A percentile compares a stretch with the other conserved stretches of the same genome.
Evolutionary conservation across 1,284 basidiomycete genomes (phyloP).

Genomic region (Cystobasidiaceae sp.): DNA sequence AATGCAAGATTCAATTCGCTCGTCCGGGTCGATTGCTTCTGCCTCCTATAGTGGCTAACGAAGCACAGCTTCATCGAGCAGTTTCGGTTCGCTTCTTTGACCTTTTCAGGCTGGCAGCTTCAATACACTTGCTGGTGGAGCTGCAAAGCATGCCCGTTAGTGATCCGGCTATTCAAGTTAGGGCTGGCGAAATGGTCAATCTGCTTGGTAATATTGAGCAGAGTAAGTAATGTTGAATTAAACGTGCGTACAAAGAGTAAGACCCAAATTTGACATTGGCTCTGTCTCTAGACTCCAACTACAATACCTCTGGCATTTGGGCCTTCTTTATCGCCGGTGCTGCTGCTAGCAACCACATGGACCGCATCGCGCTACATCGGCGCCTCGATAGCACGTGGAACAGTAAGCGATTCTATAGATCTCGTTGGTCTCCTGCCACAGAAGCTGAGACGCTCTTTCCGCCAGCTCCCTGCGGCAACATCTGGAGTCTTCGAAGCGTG

Average conservation of each 20-base stretch:
- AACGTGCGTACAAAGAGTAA: not conserved
- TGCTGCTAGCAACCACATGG: conserved; percentile 20
- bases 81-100: conserved; percentile 30
- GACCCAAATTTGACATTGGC: not conserved
- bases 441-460: not conserved
- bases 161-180: conserved; percentile 21
- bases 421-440: not conserved
- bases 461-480: conserved; percentile 22
- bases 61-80: conserved; percentile 19
- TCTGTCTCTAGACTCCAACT: conserved; percentile 15
- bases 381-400: conserved; percentile 29
- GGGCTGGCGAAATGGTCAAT: conserved; percentile 27
- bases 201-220: conserved; percentile 26
- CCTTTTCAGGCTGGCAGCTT: conserved; percentile 21
- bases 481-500: conserved; percentile 27
- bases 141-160: conserved; percentile 12
- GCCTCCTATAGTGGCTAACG: conserved; percentile 23
- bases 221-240: not conserved
- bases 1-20: conserved; percentile 30
- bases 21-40: conserved; percentile 18
- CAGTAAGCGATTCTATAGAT: not conserved
- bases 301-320: conserved; percentile 29
- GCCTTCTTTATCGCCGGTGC: conserved; percentile 30
- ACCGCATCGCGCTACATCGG: conserved; percentile 23
- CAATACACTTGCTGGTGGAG: conserved; percentile 22